phyloP scores from a whole-genome alignment of 1,139 yeast species.

The Candida sanyaensis region DNA sequence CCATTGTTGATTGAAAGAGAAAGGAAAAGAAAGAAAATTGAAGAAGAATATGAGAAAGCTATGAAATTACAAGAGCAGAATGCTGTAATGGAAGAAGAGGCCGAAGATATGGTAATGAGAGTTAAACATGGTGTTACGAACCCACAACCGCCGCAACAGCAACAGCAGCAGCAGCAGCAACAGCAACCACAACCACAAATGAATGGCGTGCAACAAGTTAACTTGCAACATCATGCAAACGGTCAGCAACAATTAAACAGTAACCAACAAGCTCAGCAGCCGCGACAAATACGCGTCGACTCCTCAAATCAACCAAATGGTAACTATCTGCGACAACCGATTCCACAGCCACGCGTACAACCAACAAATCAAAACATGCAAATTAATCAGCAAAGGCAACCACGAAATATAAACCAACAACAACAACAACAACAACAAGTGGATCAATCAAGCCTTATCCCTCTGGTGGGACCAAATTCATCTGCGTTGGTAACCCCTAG shows the following conservation, averaged over 20 bases:
- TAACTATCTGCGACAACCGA: not conserved
- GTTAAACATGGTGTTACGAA: not conserved
- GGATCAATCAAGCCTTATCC: not conserved
- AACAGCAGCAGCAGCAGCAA: no score
- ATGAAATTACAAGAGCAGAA: slow-evolving; percentile 2
- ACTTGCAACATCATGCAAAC: not conserved
- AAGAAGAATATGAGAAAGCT: slow-evolving; percentile 7
- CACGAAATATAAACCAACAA: not conserved
- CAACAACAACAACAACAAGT: slow-evolving; percentile 5
- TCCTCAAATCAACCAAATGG: not conserved
- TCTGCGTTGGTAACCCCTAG: slow-evolving; percentile 14
- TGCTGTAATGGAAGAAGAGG: not conserved
- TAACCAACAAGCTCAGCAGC: not conserved
- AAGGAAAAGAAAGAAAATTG: slow-evolving; percentile 17
- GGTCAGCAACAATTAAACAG: not conserved
- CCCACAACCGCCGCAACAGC: slow-evolving; percentile 1
- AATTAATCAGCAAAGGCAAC: not conserved
- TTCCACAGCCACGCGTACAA: not conserved
- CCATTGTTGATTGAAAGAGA: slow-evolving; percentile 36
- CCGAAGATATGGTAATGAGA: not conserved
- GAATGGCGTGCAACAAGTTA: not conserved
- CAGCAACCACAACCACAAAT: not conserved
- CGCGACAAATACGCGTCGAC: not conserved
- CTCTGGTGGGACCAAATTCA: slow-evolving; percentile 10
- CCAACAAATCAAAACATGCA: not conserved